Percentiles rank a stretch among this genome's conserved stretches.
Conservation (phyloP, 495 filamentous ascomycete species). For the Aspergillus conjunctus region DNA sequence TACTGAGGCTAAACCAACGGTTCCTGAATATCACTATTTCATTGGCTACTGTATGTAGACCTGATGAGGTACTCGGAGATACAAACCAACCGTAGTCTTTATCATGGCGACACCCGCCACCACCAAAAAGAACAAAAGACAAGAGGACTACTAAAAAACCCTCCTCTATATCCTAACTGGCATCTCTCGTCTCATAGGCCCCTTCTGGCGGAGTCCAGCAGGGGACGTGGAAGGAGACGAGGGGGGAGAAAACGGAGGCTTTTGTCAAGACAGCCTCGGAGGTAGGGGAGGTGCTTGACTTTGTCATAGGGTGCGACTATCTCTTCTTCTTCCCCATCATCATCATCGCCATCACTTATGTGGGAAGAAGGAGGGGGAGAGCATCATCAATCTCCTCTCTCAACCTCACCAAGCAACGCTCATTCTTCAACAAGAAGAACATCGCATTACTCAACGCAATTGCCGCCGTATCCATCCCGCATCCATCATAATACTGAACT, state of each 20-base stretch:
- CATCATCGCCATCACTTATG: conserved; percentile 33
- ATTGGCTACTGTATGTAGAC: too few species aligned
- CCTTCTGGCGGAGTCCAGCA: conserved; percentile 36
- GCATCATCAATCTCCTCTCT: conserved; percentile 52
- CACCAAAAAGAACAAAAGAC: too few species aligned
- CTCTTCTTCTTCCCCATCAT: too few species aligned
- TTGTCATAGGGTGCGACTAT: conserved; percentile 41
- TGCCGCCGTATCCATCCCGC: conserved; percentile 56
- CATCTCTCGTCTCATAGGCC: conserved; percentile 11
- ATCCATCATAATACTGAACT: conserved; percentile 44
- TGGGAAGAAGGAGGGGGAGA: conserved; percentile 7
- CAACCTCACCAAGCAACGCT: conserved; percentile 48
- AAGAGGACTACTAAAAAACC: too few species aligned
- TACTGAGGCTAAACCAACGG: too few species aligned
- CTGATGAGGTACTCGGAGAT: too few species aligned
- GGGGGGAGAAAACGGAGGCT: conserved; percentile 41
- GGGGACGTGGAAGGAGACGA: conserved; percentile 27
- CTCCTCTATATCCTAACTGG: too few species aligned
- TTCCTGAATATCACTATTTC: too few species aligned
- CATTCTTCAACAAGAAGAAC: conserved; percentile 56
- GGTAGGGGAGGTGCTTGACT: conserved; percentile 39
- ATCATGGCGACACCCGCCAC: too few species aligned
- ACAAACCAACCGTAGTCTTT: too few species aligned
- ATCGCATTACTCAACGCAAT: conserved; percentile 50
- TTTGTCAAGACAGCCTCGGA: conserved; percentile 46